These are phyloP conservation scores for Pseudogymnoascus sp. DNA, from an alignment of 2,329 filamentous ascomycete genomes.

Conservation along the genomic window DNA sequence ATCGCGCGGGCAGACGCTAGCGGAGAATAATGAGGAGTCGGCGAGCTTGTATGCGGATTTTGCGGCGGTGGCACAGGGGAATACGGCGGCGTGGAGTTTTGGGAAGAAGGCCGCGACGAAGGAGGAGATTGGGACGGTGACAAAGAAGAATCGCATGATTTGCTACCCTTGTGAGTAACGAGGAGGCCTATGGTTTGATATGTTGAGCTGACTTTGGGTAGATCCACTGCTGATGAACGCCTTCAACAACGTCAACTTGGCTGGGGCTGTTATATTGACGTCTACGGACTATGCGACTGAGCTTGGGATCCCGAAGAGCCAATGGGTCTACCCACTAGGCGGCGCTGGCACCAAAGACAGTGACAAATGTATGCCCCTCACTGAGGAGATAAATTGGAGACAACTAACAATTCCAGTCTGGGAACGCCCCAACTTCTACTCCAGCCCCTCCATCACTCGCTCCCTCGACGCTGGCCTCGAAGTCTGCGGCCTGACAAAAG, in stretches of 20 bases:
- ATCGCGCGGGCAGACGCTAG: slow-evolving; percentile 44
- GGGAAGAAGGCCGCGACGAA: slow-evolving; percentile 38
- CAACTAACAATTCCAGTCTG: slow-evolving; percentile 42
- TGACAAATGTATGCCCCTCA: slow-evolving; percentile 39
- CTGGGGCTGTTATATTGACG: slow-evolving; percentile 54
- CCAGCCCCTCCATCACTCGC: slow-evolving; percentile 49
- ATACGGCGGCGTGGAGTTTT: slow-evolving; percentile 52
- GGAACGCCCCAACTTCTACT: slow-evolving; percentile 51
- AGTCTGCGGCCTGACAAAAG: slow-evolving; percentile 38
- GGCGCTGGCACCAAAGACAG: slow-evolving; percentile 56
- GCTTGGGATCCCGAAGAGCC: slow-evolving; percentile 45
- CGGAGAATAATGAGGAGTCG: slow-evolving; percentile 52
- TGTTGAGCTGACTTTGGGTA: slow-evolving; percentile 28
- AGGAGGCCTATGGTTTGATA: neutral
- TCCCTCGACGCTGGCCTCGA: slow-evolving; percentile 49
- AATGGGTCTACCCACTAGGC: slow-evolving; percentile 58
- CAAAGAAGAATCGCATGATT: slow-evolving; percentile 57
- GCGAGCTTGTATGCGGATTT: slow-evolving; percentile 54
- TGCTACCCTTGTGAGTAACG: slow-evolving; percentile 53
- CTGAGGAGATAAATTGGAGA: neutral
- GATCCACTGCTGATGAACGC: slow-evolving; percentile 65
- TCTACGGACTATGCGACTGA: slow-evolving; percentile 46
- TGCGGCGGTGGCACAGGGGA: slow-evolving; percentile 46
- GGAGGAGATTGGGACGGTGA: slow-evolving; percentile 46
- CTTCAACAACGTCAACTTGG: slow-evolving; percentile 61